phyloP scores from a whole-genome alignment of 2,329 filamentous ascomycete species.

The Trichophyton simii region DNA sequence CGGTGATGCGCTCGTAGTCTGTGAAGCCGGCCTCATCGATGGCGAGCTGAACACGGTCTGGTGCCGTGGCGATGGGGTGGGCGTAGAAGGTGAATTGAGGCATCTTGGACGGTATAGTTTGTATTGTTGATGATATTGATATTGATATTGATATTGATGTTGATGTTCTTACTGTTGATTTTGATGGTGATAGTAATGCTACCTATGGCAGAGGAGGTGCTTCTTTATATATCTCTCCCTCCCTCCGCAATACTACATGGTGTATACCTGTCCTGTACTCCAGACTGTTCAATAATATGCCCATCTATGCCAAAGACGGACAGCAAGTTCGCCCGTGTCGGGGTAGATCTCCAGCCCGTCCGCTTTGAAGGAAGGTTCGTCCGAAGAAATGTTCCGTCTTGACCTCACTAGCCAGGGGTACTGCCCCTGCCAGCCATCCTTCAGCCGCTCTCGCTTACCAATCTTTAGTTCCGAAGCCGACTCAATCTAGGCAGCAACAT shows the following conservation, averaged over 20 bases:
- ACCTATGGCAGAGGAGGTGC: background rate
- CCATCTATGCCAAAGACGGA: background rate
- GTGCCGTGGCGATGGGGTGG: slow-evolving; percentile 31
- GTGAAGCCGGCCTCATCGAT: slow-evolving; percentile 35
- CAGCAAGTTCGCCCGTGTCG: background rate
- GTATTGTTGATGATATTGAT: background rate
- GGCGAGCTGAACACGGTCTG: slow-evolving; percentile 33
- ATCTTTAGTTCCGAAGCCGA: too few species aligned
- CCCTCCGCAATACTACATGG: background rate
- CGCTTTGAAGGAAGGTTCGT: background rate
- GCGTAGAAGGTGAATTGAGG: slow-evolving; percentile 31
- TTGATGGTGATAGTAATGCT: background rate
- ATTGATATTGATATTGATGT: background rate
- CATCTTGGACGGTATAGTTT: background rate
- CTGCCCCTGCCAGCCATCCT: too few species aligned
- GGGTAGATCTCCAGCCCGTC: background rate
- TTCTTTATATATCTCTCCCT: background rate
- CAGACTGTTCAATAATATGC: too few species aligned
- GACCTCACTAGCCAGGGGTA: background rate
- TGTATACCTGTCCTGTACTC: background rate
- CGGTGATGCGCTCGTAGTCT: slow-evolving; percentile 29
- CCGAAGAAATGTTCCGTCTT: background rate
- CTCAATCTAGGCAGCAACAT: too few species aligned
- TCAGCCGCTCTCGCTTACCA: too few species aligned
- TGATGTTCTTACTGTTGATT: background rate